Percentiles rank a stretch among this genome's conserved stretches.
These are phyloP conservation scores for Wickerhamiella lipophila DNA, from an alignment of 805 yeast species.

Conservation along the genomic window DNA sequence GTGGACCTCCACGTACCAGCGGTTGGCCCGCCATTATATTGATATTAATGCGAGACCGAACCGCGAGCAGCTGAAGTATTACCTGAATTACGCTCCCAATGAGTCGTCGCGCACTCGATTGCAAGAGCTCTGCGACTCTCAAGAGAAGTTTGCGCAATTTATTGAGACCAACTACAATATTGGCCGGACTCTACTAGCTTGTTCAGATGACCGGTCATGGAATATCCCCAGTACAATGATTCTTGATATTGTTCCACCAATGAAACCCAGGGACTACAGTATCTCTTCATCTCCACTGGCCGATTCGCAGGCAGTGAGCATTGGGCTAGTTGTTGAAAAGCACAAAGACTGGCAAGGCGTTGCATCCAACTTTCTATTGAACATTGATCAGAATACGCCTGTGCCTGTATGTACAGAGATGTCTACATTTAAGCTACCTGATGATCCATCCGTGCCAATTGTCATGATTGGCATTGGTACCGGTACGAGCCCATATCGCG, in stretches of 20 bases:
- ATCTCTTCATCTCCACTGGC: slow-evolving; percentile 64
- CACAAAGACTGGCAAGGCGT: slow-evolving; percentile 18
- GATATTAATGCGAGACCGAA: slow-evolving; percentile 74
- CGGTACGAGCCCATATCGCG: slow-evolving; percentile 84
- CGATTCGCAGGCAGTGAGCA: slow-evolving; percentile 53
- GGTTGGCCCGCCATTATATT: slow-evolving; percentile 57
- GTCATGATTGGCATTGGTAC: slow-evolving; percentile 83
- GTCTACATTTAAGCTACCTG: slow-evolving; percentile 67
- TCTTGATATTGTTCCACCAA: slow-evolving; percentile 52
- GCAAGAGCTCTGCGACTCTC: slow-evolving; percentile 16
- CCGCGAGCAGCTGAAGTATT: slow-evolving; percentile 51
- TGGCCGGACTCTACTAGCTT: slow-evolving; percentile 47
- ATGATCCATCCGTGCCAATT: slow-evolving; percentile 56
- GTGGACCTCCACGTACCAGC: slow-evolving; percentile 61
- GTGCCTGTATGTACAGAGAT: slow-evolving; percentile 71
- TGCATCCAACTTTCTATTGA: slow-evolving; percentile 17
- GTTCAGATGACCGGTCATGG: slow-evolving; percentile 56
- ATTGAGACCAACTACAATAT: slow-evolving; percentile 45
- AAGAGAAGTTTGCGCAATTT: slow-evolving; percentile 40
- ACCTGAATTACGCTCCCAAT: slow-evolving; percentile 61
- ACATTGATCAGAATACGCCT: neutral
- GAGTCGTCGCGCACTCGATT: slow-evolving; percentile 29
- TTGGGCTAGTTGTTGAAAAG: slow-evolving; percentile 67
- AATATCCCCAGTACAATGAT: slow-evolving; percentile 56
- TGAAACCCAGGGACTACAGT: slow-evolving; percentile 76